These are phyloP conservation scores for Ulota crispa DNA, from an alignment of 225 moss, liverwort and hornwort species.

Conservation along the genomic window DNA sequence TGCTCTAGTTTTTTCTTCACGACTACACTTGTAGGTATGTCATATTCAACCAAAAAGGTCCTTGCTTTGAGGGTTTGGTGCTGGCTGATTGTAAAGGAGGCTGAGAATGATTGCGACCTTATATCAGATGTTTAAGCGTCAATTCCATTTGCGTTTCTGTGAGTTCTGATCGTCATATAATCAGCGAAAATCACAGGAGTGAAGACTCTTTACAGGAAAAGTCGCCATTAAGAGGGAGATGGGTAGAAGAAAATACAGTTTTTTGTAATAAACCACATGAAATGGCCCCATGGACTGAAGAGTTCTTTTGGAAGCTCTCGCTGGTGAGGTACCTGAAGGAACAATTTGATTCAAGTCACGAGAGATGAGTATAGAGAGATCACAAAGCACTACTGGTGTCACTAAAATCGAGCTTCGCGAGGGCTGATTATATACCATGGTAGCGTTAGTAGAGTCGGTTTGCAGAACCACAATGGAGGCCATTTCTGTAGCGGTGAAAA, in stretches of 20 bases:
- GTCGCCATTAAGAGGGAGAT: too few species aligned
- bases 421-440: constrained; percentile 49
- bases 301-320: constrained; percentile 48
- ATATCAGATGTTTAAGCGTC: not conserved
- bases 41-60: constrained; percentile 20
- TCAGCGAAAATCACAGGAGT: not conserved
- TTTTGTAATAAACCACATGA: constrained; percentile 60
- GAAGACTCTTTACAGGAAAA: not conserved
- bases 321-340: constrained; percentile 47
- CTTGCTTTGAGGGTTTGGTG: constrained; percentile 16
- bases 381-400: constrained; percentile 14
- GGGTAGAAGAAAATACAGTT: not conserved
- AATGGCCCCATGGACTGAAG: constrained; percentile 56
- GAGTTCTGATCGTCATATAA: not conserved
- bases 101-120: constrained; percentile 22
- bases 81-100: constrained; percentile 40
- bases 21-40: not conserved
- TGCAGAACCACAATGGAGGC: not conserved
- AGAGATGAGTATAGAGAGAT: constrained; percentile 38
- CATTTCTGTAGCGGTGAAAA: too few species aligned
- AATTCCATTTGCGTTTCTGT: not conserved
- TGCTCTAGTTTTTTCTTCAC: not conserved
- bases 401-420: constrained; percentile 52
- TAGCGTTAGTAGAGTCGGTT: constrained; percentile 30
- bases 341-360: constrained; percentile 49